Evolutionary conservation across 495 filamentous ascomycete species (phyloP).

Genomic region (Penicillium parvum): DNA sequence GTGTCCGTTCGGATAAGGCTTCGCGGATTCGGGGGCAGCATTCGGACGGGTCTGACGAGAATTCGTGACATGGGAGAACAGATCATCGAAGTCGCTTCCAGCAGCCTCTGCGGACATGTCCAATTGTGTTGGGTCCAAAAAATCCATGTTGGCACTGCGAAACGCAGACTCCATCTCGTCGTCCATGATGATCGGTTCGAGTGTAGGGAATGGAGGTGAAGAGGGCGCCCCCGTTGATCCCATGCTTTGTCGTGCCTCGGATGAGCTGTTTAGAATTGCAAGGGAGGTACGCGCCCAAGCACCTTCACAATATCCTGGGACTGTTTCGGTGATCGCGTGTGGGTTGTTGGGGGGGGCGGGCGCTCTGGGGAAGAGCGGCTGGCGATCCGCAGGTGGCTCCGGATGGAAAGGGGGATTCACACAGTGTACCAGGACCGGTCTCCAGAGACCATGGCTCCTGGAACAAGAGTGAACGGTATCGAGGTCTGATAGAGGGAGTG

Average conservation of each 20-base stretch:
- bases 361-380: conserved; percentile 6
- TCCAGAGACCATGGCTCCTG: conserved; percentile 24
- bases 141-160: conserved; percentile 40
- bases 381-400: too few relatives aligned
- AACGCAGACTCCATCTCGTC: conserved; percentile 45
- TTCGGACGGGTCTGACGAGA: conserved; percentile 27
- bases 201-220: conserved; percentile 37
- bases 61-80: conserved; percentile 33
- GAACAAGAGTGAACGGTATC: conserved; percentile 5
- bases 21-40: conserved; percentile 28
- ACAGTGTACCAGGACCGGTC: conserved; percentile 18
- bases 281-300: conserved; percentile 8
- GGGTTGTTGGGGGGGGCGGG: conserved; percentile 3
- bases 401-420: too few relatives aligned
- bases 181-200: conserved; percentile 46
- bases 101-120: conserved; percentile 35
- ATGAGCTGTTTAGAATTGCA: conserved; percentile 2
- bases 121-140: conserved; percentile 35
- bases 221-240: conserved; percentile 36
- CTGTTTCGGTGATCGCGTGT: conserved; percentile 15
- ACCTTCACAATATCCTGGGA: conserved; percentile 3
- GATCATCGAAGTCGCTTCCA: conserved; percentile 43
- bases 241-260: conserved; percentile 28
- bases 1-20: conserved; percentile 32
- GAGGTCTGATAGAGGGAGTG: background rate